Evolutionary conservation across 106 monocot genomes (phyloP).

Genomic region (Phalaenopsis aphrodite): DNA sequence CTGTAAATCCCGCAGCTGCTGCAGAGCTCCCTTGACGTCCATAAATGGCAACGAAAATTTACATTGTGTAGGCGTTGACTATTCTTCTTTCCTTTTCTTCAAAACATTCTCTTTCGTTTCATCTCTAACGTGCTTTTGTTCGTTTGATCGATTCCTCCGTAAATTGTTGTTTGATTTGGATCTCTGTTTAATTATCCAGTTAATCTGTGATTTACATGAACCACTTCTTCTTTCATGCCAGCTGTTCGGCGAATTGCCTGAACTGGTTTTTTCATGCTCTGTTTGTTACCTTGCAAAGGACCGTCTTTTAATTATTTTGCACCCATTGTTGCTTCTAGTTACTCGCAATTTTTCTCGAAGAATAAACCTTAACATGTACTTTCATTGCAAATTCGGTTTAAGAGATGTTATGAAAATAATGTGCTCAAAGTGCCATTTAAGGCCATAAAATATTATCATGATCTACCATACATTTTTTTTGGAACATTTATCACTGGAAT

Average conservation of each 20-base stretch:
- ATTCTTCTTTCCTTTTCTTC: neutral
- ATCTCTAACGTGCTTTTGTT: neutral
- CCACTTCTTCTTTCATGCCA: neutral
- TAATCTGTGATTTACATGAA: neutral
- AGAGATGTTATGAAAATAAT: neutral
- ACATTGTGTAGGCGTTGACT: constrained; percentile 6
- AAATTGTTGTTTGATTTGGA: neutral
- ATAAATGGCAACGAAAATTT: constrained; percentile 9
- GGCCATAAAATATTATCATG: neutral
- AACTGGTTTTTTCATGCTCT: neutral
- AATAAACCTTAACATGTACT: too few relatives aligned
- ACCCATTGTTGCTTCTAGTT: too few relatives aligned
- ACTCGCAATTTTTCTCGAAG: too few relatives aligned
- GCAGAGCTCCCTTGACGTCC: neutral
- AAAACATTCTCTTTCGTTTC: neutral
- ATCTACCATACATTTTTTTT: too few relatives aligned
- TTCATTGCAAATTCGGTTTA: neutral
- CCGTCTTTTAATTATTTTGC: neutral
- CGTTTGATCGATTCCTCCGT: neutral
- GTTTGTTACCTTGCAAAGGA: neutral
- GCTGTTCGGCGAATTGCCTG: neutral
- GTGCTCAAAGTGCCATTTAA: neutral
- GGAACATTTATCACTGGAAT: neutral
- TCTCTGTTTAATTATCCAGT: neutral
- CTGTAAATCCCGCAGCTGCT: neutral